Evolutionary conservation across 73 alveolate genomes (phyloP), one percentile per base, ranked within the genome.

Genomic region (Paramecium sexaurelia): DNA sequence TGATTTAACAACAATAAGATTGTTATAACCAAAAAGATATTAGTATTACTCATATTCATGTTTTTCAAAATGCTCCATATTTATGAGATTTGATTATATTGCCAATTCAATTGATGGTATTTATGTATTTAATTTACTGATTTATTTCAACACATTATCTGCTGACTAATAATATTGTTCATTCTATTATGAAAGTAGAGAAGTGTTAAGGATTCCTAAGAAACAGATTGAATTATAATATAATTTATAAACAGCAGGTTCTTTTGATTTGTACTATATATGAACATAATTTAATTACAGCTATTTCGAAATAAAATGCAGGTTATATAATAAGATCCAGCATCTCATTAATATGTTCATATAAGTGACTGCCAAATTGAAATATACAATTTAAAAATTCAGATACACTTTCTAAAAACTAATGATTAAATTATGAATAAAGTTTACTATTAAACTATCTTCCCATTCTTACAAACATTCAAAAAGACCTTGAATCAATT

Each of bases 341-440:
- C 43, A 61, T 61, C 26, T 61, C 83, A 61, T 61, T 24, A 61
- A 61, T 32, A 61, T 61, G 83, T 61, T 61, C 83, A 61, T 61
- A 61, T 15, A 61, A 29, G 24, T 61, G 83, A 32, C 47, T 29
- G 2, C 83, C 83, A 24, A 61, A 61, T 61, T 61, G 26, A 61
- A 61, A 61, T 24, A 61, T 61, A n/a, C 43, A 61, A 29, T 26
- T 29, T 24, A 61, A 11, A 32, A 61, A 61, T 61, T 61, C 83
- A 22, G 47, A 61, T 8, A 61, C 83, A 61, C 83, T 61, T 29
- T 61, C 83, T 26, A 61, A 24, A 27, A 61, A 61, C 83, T 61
- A 9, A 29, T 26, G n/a, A n/a, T n/a, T n/a, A 26, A 26, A 61
- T 61, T 11, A 13, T 2, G n/a, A 61, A 10, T 61, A 3, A 8